Base-by-base conservation (phyloP, 305 asterid species). In the Salvia sclarea region DNA sequence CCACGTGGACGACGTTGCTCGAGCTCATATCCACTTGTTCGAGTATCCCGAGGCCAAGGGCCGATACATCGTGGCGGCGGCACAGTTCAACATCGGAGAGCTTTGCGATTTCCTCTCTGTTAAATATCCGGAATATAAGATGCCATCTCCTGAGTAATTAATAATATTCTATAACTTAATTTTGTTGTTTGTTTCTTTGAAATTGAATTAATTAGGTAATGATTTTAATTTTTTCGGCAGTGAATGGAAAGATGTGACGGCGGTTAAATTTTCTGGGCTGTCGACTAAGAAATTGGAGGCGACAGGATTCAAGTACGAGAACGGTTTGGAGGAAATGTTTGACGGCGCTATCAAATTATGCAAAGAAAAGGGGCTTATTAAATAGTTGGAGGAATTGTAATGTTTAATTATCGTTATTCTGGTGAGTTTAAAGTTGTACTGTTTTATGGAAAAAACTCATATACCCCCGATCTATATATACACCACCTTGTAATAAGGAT, bases 261-360 rank as follows among this genome's bases (percentile, higher is more conserved):
- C 80, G 2, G 45, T 63, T 5, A 80, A 71, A 17, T 4, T 35
- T 9, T 55, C 81, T 0, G 69, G 72, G n/a, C 20, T 64, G 30
- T 78, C 88, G 12, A 80, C 81, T 0, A 77, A 84, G 62, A 86
- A 81, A 47, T 78, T 84, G n/a, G 63, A 75, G 75, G 84, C 70
- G 40, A 74, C 61, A 44, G 90, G 90, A 44, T 86, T 86, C 68
- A 64, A 68, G 71, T 84, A 43, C 41, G 77, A 79, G 61, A 73
- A 84, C 11, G 88, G 88, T 14, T 75, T 86, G 8, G 85, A 64
- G 66, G 93, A 86, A 60, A 86, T 84, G 81, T 84, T 71, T 38
- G 86, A 82, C 49, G 89, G 66, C 9, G 84, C 92, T 10, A 77
- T 80, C 16, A 62, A 69, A 66, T 30, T 81, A 18, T 86, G 85